Evolutionary conservation across 257 asterid species (phyloP).

Genomic region (Euphrasia confusa): DNA sequence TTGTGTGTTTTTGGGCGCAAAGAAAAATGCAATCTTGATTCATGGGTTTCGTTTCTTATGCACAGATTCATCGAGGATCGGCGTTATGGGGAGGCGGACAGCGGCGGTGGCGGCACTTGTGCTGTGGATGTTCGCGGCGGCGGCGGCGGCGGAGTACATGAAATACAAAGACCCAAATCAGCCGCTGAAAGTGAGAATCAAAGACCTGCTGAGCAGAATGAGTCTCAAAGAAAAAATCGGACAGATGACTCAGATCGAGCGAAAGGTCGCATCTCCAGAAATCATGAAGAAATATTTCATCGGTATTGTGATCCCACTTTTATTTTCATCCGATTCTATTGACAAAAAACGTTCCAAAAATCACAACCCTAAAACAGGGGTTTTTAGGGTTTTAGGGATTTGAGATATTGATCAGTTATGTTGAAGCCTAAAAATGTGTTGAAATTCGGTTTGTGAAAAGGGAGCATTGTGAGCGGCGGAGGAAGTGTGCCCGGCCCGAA

Average conservation of each 20-base stretch:
- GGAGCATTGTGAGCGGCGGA: constrained; percentile 57
- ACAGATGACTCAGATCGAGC: constrained; percentile 46
- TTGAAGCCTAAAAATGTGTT: no score
- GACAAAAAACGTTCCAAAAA: no score
- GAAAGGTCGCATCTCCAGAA: constrained; percentile 28
- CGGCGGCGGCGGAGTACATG: constrained; percentile 27
- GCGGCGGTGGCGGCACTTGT: constrained; percentile 33
- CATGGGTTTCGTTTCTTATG: constrained; percentile 16
- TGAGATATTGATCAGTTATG: no score
- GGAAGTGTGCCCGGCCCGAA: constrained; percentile 41
- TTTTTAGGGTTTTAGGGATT: not conserved
- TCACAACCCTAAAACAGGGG: no score
- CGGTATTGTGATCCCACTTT: constrained; percentile 20
- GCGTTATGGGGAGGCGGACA: constrained; percentile 22
- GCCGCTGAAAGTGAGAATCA: constrained; percentile 32
- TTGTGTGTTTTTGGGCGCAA: not conserved
- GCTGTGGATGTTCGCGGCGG: constrained; percentile 32
- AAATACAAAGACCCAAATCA: constrained; percentile 36
- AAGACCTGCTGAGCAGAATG: constrained; percentile 36
- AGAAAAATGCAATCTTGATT: not conserved
- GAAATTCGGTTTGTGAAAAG: constrained; percentile 19
- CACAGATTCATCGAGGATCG: constrained; percentile 1
- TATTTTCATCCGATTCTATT: no score
- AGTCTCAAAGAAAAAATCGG: constrained; percentile 43
- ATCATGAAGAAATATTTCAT: constrained; percentile 31